Percentiles rank a stretch among this genome's conserved stretches.
Conservation (phyloP, 2,329 filamentous ascomycete species). For the Periconia digitata region DNA sequence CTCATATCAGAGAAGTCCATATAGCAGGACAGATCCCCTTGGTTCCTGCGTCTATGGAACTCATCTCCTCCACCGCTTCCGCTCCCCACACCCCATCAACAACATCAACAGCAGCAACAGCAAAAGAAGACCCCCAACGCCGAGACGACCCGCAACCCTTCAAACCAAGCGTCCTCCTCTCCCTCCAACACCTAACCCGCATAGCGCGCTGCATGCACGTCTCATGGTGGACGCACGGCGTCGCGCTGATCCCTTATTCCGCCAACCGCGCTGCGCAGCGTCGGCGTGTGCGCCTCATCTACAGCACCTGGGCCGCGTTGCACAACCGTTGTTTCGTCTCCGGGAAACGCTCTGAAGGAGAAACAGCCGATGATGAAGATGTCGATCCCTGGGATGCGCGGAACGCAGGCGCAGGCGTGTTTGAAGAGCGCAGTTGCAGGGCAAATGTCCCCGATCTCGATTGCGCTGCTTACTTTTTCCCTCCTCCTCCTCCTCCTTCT, state of each 20-base stretch:
- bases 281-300: conserved; percentile 39
- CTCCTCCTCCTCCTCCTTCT: neutral
- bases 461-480: neutral
- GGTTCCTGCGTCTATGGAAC: conserved; percentile 74
- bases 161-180: conserved; percentile 64
- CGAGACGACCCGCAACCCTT: conserved; percentile 41
- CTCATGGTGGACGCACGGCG: conserved; percentile 71
- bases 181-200: conserved; percentile 87
- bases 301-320: conserved; percentile 48
- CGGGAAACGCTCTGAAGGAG: conserved; percentile 40
- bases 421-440: conserved; percentile 28
- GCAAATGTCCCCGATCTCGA: conserved; percentile 46
- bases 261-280: conserved; percentile 4
- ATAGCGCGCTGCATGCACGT: conserved; percentile 74
- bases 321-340: conserved; percentile 4
- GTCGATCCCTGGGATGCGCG: conserved; percentile 68
- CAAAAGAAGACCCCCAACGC: no score
- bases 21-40: conserved; percentile 93
- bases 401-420: conserved; percentile 49
- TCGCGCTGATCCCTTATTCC: conserved; percentile 52
- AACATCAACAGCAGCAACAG: no score
- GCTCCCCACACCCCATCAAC: neutral
- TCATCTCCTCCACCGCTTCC: conserved; percentile 38
- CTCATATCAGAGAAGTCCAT: conserved; percentile 52
- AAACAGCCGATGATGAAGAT: conserved; percentile 41